phyloP scores from a whole-genome alignment of 225 moss, liverwort and hornwort species.

The Sphagnum tenellum region DNA sequence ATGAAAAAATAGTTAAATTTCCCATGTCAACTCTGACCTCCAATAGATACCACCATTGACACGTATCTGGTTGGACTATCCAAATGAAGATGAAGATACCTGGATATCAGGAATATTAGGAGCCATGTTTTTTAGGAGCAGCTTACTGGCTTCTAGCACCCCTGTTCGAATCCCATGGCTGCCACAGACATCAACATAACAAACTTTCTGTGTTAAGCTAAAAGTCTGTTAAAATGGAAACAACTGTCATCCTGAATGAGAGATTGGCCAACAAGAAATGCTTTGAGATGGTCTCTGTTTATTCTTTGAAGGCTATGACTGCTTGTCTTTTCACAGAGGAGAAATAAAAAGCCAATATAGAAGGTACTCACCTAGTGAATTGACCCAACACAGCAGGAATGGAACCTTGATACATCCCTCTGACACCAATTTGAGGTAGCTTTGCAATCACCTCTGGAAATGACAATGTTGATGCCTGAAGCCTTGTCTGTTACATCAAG shows the following conservation, averaged over 20 bases:
- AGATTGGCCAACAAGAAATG: too few relatives aligned
- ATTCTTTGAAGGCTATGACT: neutral
- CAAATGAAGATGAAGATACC: slow-evolving; percentile 7
- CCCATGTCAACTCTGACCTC: too few relatives aligned
- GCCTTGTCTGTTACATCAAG: slow-evolving; percentile 40
- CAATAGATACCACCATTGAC: too few relatives aligned
- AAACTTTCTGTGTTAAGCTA: too few relatives aligned
- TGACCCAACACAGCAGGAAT: slow-evolving; percentile 57
- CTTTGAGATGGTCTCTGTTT: too few relatives aligned
- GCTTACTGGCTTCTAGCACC: slow-evolving; percentile 42
- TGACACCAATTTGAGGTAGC: slow-evolving; percentile 43
- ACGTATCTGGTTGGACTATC: neutral
- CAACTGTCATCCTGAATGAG: too few relatives aligned
- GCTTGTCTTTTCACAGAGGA: neutral
- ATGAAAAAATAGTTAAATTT: too few relatives aligned
- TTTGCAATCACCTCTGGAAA: slow-evolving; percentile 57
- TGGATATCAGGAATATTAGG: slow-evolving; percentile 42
- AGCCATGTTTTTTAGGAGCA: slow-evolving; percentile 31
- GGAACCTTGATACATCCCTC: slow-evolving; percentile 58
- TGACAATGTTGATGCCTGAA: slow-evolving; percentile 58
- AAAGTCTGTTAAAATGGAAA: too few relatives aligned
- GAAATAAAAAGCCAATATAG: too few relatives aligned
- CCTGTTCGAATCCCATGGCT: slow-evolving; percentile 51
- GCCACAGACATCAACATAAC: neutral
- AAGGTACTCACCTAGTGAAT: slow-evolving; percentile 38